Evolutionary conservation across 441 rosid species (phyloP).

Genomic region (Erodium trifolium): DNA sequence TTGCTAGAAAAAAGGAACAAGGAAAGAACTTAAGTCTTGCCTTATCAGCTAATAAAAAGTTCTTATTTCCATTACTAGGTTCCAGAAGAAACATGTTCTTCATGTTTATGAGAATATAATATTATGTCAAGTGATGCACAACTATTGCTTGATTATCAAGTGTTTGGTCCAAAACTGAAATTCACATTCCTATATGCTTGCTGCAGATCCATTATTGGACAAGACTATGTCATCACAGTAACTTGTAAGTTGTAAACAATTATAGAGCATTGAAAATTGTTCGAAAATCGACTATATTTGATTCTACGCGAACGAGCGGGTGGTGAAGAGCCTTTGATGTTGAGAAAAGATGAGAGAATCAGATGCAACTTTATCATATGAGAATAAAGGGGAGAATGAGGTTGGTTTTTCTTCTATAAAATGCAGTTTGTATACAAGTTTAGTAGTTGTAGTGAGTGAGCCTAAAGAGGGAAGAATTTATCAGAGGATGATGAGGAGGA

Average conservation of each 20-base stretch:
- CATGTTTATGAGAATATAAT: constrained; percentile 2
- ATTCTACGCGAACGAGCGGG: background rate
- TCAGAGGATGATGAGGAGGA: background rate
- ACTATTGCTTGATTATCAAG: background rate
- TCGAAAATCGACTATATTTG: background rate
- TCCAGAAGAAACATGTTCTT: background rate
- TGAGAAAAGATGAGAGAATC: background rate
- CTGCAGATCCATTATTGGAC: background rate
- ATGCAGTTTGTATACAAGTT: background rate
- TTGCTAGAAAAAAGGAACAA: background rate
- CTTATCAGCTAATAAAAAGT: background rate
- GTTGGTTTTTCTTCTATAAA: background rate
- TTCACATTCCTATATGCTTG: constrained; percentile 1
- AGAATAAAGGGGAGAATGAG: background rate
- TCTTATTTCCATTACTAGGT: background rate
- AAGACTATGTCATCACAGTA: background rate
- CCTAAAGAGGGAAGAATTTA: background rate
- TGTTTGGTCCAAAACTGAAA: background rate
- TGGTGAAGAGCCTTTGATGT: background rate
- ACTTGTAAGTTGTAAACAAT: background rate
- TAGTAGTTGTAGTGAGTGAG: background rate
- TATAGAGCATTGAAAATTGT: background rate
- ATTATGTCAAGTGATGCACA: background rate
- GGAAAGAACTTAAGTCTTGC: background rate
- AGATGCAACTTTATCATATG: background rate